Base-by-base conservation (phyloP, 2,329 filamentous ascomycete genomes). In the Phyllosticta citrichinensis region DNA sequence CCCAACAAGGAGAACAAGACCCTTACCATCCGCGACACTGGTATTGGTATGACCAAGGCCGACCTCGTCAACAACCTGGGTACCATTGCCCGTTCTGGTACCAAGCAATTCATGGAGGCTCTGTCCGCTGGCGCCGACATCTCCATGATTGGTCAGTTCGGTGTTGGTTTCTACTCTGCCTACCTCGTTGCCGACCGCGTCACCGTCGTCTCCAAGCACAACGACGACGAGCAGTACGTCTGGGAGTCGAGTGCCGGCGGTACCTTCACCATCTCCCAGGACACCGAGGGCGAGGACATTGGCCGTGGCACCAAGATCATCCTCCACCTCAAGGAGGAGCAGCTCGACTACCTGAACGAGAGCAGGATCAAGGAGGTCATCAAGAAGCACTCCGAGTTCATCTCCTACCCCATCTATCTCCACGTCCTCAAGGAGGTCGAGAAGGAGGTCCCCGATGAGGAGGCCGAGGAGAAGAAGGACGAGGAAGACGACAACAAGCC, bases 311-410 rank as follows among this genome's bases (percentile, higher is more conserved):
- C 91, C 78, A 92, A 96, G 87, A 95, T 99, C 77, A 87, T 97
- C 79, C 91, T 99, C 65, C 90, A 97, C 84, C 84, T 99, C 74
- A 99, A 99, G 89, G 94, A 99, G 71, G 94, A 99, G 86, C 94
- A 99, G 85, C 83, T 83, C 67, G 94, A 97, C 79, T 99, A 96
- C 87, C 84, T 97, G 69, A 95, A 97, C 80, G 94, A 99, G 88
- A 84, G 84, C 84, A 94, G 93, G 85, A 88, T 99, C 84, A 99
- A 99, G 89, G 94, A 99, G 85, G 93, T 99, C 68, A 92, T 99
- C 84, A 97, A 97, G 91, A 99, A 99, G 90, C 94, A 99, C 89
- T 97, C 94, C 76, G 94, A 99, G 83, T 99, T 99, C 86, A 99
- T 99, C 83, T 97, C 94, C 57, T 99, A 99, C 86, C 94, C 94